Base-by-base conservation (phyloP, 176 grass and related monocot genomes). In the Saccharum spontaneum region DNA sequence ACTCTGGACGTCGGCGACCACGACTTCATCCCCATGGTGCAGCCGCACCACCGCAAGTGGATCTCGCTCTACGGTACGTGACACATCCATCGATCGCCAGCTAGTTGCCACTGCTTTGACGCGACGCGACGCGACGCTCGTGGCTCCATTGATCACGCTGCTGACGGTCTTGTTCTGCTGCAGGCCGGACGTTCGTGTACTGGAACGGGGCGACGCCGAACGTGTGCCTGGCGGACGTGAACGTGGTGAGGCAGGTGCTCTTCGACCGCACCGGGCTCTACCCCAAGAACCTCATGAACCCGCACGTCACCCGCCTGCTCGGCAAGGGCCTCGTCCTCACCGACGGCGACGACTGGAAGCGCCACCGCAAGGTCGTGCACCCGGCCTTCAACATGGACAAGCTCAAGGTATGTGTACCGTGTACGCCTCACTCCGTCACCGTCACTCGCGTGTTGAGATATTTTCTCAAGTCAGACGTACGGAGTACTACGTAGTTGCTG, bases 341-440 rank as follows among this genome's bases (percentile, higher is more conserved):
- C 9, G 60, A 93, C 64, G 91, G 91, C 37, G 75, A 90, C 1
- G 88, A 93, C 3, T 96, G 94, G 94, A 83, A 82, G 61, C 88
- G 91, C 49, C 93, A 95, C 78, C 83, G 77, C 3, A 90, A 79
- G 57, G 88, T 90, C 12, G 76, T 95, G 16, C 75, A 88, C 80
- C 93, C 88, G 1, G 93, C 86, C 0, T 94, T 91, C 89, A 66
- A 69, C 38, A 84, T 91, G 71, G 92, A 94, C 72, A 91, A 91
- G 65, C 65, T 95, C 86, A 95, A 95, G 39, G 37, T 38, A 38
- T 40, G 39, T 39, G 37, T 9, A 9, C 7, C 8, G 39, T 40
- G 39, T 40, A 40, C 39, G 39, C 39, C 39, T 40, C 39, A 40
- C 7, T 9, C 39, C 8, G 7, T 40, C 39, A 40, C 39, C 39